These are phyloP conservation scores for Bocquillonia castaneifolia DNA, from an alignment of 441 rosid genomes.

Conservation along the genomic window DNA sequence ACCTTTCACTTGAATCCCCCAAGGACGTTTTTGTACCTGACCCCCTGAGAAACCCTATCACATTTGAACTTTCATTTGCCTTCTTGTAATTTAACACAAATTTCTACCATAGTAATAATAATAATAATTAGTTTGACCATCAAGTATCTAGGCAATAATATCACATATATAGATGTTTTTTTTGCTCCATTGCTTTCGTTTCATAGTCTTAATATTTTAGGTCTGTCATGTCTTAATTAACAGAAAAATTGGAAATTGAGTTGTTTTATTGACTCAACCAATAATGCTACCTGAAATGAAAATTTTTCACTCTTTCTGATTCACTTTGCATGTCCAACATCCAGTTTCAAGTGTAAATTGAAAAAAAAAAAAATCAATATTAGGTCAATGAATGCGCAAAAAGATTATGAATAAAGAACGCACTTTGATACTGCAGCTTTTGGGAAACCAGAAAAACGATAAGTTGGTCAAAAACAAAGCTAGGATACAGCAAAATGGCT, in stretches of 20 bases:
- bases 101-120: not conserved
- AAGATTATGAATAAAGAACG: not conserved
- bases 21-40: not conserved
- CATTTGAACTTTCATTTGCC: not conserved
- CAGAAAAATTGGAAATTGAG: not conserved
- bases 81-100: not conserved
- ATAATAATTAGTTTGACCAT: not conserved
- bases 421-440: not conserved
- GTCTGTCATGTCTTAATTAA: not conserved
- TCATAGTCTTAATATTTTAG: not conserved
- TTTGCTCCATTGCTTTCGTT: not conserved
- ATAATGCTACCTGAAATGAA: not conserved
- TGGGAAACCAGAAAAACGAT: slow-evolving; percentile 8
- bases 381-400: not conserved
- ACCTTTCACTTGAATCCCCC: not conserved
- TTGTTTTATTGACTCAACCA: not conserved
- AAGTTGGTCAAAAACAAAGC: slow-evolving; percentile 1
- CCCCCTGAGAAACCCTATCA: not conserved
- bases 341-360: not conserved
- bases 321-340: not conserved
- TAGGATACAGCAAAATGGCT: slow-evolving; percentile 4
- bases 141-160: not conserved
- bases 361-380: slow-evolving; percentile 1
- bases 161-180: not conserved
- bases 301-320: not conserved